These are phyloP conservation scores for Erysimum pusillum DNA, from an alignment of 441 rosid genomes.

Conservation along the genomic window DNA sequence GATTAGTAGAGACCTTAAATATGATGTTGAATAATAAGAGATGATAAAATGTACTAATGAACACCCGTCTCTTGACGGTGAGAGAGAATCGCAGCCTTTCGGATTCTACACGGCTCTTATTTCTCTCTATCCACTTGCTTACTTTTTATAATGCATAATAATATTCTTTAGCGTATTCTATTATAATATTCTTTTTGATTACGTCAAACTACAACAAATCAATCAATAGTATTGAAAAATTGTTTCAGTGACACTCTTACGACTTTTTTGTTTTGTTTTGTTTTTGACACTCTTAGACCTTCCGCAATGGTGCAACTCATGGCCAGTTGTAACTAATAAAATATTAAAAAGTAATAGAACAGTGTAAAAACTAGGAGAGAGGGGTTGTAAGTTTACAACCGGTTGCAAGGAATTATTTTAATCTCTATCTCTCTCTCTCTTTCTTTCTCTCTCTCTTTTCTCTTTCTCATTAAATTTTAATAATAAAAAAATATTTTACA, in stretches of 20 bases:
- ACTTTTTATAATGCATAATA: constrained; percentile 25
- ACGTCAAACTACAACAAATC: constrained; percentile 42
- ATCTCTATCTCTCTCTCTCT: too few species aligned
- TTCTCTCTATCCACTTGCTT: constrained; percentile 41
- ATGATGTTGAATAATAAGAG: constrained; percentile 16
- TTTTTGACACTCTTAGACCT: not conserved
- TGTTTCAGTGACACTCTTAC: constrained; percentile 29
- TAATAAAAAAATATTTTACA: too few species aligned
- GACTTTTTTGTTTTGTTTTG: not conserved
- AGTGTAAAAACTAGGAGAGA: too few species aligned
- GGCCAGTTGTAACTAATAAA: too few species aligned
- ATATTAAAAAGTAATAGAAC: too few species aligned
- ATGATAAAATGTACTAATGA: constrained; percentile 3
- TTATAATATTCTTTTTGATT: constrained; percentile 35
- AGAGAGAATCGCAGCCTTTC: constrained; percentile 49
- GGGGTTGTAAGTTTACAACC: too few species aligned
- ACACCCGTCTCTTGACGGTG: constrained; percentile 49
- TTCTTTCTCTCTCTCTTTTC: too few species aligned
- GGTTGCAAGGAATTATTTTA: too few species aligned
- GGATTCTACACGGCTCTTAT: constrained; percentile 49
- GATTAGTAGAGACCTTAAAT: not conserved
- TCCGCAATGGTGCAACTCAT: too few species aligned
- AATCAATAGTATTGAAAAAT: not conserved
- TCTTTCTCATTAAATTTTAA: too few species aligned
- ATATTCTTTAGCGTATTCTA: constrained; percentile 15